phyloP scores from a whole-genome alignment of 768 basidiomycete genomes.

The Suillus sp. region DNA sequence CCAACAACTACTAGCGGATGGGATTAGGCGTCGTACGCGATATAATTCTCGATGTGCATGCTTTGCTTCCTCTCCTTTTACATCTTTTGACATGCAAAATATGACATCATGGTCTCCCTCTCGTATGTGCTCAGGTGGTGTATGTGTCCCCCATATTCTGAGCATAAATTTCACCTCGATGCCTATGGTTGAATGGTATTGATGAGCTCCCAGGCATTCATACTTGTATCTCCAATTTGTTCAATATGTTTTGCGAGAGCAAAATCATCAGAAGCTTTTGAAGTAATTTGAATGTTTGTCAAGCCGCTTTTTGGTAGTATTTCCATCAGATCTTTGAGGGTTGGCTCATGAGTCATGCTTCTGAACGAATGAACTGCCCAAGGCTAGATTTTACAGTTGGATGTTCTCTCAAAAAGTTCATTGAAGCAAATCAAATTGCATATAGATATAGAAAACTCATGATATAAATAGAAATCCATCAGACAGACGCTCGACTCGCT shows the following conservation, averaged over 20 bases:
- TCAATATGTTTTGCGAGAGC: conserved; percentile 32
- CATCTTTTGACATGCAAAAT: conserved; percentile 26
- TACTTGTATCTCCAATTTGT: not conserved
- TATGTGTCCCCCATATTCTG: not conserved
- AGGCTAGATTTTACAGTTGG: too few relatives aligned
- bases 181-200: not conserved
- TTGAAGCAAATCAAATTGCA: too few relatives aligned
- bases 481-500: conserved; percentile 44
- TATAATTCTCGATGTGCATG: conserved; percentile 24
- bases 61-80: conserved; percentile 20
- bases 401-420: too few relatives aligned
- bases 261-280: conserved; percentile 1
- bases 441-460: not conserved
- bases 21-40: conserved; percentile 24
- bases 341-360: too few relatives aligned
- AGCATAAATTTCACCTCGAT: not conserved
- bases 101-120: conserved; percentile 17
- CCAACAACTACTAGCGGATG: conserved; percentile 28
- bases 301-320: not conserved
- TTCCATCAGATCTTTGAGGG: too few relatives aligned
- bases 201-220: not conserved
- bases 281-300: too few relatives aligned
- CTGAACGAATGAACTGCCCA: too few relatives aligned
- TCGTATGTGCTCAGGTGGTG: not conserved
- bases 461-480: conserved; percentile 35